Evolutionary conservation across 306 rosid genomes (phyloP).

Genomic region (Calophaca sinica): DNA sequence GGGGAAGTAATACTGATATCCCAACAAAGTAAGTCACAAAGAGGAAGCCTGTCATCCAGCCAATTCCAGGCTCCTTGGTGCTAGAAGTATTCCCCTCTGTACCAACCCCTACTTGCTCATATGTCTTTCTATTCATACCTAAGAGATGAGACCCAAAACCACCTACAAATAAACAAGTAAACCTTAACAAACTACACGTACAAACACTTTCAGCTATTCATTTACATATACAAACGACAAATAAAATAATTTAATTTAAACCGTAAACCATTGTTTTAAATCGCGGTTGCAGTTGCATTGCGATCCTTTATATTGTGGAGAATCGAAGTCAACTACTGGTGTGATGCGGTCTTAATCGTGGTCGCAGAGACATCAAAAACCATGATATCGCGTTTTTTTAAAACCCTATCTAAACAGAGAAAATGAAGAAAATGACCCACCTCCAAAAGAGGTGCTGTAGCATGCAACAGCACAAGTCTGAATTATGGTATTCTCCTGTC

Average conservation of each 20-base stretch:
- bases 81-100: slow-evolving; percentile 73
- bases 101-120: slow-evolving; percentile 74
- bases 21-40: slow-evolving; percentile 88
- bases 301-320: no score
- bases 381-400: no score
- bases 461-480: slow-evolving; percentile 97
- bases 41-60: slow-evolving; percentile 92
- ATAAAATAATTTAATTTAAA: background rate
- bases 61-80: slow-evolving; percentile 84
- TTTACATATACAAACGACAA: background rate
- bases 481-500: slow-evolving; percentile 86
- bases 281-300: no score
- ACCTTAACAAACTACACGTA: background rate
- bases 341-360: no score
- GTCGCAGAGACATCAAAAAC: no score
- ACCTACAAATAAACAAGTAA: slow-evolving; percentile 56
- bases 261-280: no score
- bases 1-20: slow-evolving; percentile 79
- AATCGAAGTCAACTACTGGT: no score
- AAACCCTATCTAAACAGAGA: background rate
- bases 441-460: slow-evolving; percentile 83
- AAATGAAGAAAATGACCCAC: slow-evolving; percentile 43
- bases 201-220: background rate
- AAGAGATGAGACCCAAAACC: slow-evolving; percentile 89
- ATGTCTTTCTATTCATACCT: slow-evolving; percentile 76